Conservation (phyloP, 2,329 filamentous ascomycete genomes). For the Rhynchosporium secalis region DNA sequence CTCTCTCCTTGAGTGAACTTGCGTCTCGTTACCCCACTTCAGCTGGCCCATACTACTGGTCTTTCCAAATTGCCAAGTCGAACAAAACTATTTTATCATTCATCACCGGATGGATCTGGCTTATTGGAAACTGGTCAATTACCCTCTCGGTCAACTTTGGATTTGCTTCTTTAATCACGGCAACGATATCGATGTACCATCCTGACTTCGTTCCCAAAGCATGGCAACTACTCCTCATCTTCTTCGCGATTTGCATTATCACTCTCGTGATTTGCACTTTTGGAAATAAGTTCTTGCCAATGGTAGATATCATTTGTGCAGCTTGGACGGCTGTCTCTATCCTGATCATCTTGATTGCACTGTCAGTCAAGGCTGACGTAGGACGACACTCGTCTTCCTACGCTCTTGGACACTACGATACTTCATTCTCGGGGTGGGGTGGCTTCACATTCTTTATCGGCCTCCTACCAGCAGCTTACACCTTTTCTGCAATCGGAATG, state of each 20-base stretch:
- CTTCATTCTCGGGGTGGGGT: slow-evolving; percentile 56
- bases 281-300: slow-evolving; percentile 66
- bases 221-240: slow-evolving; percentile 72
- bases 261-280: slow-evolving; percentile 66
- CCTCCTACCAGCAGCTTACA: slow-evolving; percentile 58
- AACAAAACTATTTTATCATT: slow-evolving; percentile 66
- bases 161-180: slow-evolving; percentile 55
- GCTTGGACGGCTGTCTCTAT: slow-evolving; percentile 57
- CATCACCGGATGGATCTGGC: slow-evolving; percentile 75
- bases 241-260: slow-evolving; percentile 65
- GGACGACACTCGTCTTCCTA: slow-evolving; percentile 53
- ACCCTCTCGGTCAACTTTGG: slow-evolving; percentile 82
- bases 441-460: slow-evolving; percentile 64
- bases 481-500: slow-evolving; percentile 62
- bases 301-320: slow-evolving; percentile 59
- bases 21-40: slow-evolving; percentile 76
- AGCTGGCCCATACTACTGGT: slow-evolving; percentile 77
- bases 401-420: slow-evolving; percentile 58
- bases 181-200: slow-evolving; percentile 54
- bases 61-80: slow-evolving; percentile 66
- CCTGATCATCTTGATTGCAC: slow-evolving; percentile 55
- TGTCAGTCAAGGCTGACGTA: slow-evolving; percentile 54
- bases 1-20: slow-evolving; percentile 70
- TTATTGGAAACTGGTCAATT: slow-evolving; percentile 79
- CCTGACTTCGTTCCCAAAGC: slow-evolving; percentile 51